Base-by-base conservation (phyloP, 306 rosid species). In the Boehmeria nivea region DNA sequence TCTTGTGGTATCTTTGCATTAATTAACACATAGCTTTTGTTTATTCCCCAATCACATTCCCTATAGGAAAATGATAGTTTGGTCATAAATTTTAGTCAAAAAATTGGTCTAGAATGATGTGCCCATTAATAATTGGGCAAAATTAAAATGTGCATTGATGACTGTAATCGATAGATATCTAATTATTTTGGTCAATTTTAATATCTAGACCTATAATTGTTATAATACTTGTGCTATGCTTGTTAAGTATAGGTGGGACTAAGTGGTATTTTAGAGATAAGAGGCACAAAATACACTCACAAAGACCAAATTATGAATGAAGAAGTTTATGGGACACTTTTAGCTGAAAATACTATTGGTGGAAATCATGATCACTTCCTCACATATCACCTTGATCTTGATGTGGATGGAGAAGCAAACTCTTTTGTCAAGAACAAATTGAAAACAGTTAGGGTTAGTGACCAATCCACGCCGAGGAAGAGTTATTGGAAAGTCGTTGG, bases 301-400 rank as follows among this genome's bases (percentile, higher is more conserved):
- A 19, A 12, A 42, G 2, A 14, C 15, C 14, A 15, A 57, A 38
- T 40, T 12, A 11, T 14, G 6, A 40, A 57, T 4, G 59, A 63
- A 24, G 59, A 63, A 50, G 36, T 63, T 1, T 36, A 21, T 8
- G 38, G 67, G 5, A 46, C 52, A 3, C 57, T 37, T n/a, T 11
- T 63, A 12, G 12, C 67, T 8, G 51, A 63, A 38, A 63, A 63
- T 19, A 8, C 33, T 0, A 24, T 63, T 11, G 51, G 51, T 2
- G 50, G 26, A 4, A n/a, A 20, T n/a, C 67, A 50, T 40, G 59
- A 63, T 23, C 59, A 38, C 25, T 63, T 63, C 33, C 17, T 51
- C 14, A 62, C 58, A 1, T 62, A 36, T 31, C 25, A 50, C 47
- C 59, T 62, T 42, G 67, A 63, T 13, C 15, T 63, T 8, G 67